Evolutionary conservation across 148 eudicot species (phyloP), one percentile per base, ranked within the genome.

Genomic region (Selenicereus undatus): DNA sequence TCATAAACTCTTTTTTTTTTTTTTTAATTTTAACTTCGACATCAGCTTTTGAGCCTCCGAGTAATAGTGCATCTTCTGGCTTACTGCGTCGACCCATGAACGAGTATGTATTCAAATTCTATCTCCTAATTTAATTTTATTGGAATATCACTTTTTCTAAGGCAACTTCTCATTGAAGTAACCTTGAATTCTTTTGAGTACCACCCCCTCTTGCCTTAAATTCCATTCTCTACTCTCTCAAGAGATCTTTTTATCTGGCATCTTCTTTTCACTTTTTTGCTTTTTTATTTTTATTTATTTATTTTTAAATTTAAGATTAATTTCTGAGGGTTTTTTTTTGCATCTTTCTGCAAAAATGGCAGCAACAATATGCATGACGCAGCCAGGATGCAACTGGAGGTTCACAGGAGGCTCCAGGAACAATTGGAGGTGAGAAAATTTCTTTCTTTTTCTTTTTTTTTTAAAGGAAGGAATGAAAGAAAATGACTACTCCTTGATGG

Each of bases 321-420:
- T 62, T 66, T 73, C 76, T 68, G 18, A 24, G 32, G 11, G 6
- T 48, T 18, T 66, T 29, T 56, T 29, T 26, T 35, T 79, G 3
- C 43, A 39, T 39, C 43, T 7, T 39, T 39, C 43, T 32, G 22
- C 32, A 30, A 52, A 10, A 60, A 43, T 74, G 64, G 77, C 77
- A 76, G 82, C 76, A 85, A 80, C 85, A 86, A 89, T 64, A 81
- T 68, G 85, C 82, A 87, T 85, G 87, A 90, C 86, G 90, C 91
- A 73, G 84, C 90, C 64, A 90, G 92, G 88, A 92, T 96, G 97
- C 99, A 96, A 85, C 93, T 93, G 97, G 99, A 96, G 81, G 99
- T 96, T 58, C 96, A 96, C 50, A 90, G 99, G 83, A 88, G 98
- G 83, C 93, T 96, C 50, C 97, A 96, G 84, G 99, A 96, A 71